Percentiles rank a stretch among this genome's conserved stretches.
Evolutionary conservation across 2,329 filamentous ascomycete species (phyloP).

Genomic region (Podosphaera xanthii): DNA sequence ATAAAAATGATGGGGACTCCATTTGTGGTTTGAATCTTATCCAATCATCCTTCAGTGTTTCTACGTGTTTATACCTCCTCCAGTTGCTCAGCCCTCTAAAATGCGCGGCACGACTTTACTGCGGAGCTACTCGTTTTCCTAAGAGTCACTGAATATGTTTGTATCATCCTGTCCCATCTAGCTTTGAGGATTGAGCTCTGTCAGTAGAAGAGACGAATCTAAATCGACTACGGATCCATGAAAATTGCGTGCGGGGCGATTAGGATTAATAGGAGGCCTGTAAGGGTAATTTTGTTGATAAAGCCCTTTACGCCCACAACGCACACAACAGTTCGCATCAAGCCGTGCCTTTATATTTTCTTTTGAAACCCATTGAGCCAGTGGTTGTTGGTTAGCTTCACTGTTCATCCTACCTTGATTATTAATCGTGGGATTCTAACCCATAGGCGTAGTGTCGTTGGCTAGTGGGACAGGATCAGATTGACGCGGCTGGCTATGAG

Average conservation of each 20-base stretch:
- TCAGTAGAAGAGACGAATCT: background rate
- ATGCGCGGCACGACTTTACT: background rate
- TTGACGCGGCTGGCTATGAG: no score
- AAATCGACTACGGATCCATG: background rate
- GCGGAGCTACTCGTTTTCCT: background rate
- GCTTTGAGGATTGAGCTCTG: background rate
- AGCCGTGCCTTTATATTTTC: background rate
- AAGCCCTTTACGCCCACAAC: background rate
- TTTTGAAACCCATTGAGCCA: background rate
- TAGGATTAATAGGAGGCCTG: background rate
- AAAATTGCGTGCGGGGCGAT: background rate
- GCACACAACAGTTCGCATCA: background rate
- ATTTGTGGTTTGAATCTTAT: background rate
- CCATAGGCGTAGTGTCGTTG: background rate
- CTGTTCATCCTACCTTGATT: background rate
- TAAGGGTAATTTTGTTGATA: background rate
- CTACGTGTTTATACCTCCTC: background rate
- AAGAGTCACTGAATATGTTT: background rate
- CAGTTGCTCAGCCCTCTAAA: background rate
- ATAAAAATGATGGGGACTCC: background rate
- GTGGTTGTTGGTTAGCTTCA: background rate
- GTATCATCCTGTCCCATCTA: background rate
- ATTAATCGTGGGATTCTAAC: background rate
- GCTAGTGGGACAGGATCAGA: background rate
- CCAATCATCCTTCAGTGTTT: background rate